Evolutionary conservation across 108 stramenopile genomes (phyloP).

Genomic region (Parietichytrium sp.): DNA sequence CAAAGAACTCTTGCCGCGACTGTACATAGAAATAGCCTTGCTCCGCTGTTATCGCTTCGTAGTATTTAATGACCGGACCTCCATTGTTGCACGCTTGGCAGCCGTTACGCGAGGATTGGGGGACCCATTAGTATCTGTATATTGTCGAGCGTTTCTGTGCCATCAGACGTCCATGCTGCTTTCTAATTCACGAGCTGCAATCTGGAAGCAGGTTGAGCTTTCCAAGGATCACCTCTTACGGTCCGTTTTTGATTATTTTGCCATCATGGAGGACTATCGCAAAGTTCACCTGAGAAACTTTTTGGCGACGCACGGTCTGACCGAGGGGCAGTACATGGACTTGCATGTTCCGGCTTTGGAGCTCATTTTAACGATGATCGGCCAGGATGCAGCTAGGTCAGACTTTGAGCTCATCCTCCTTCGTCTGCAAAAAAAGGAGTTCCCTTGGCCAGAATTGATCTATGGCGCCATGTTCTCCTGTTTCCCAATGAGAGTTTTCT

Average conservation of each 20-base stretch:
- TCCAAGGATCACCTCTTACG: no score
- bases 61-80: neutral
- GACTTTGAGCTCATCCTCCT: neutral
- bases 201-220: neutral
- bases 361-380: neutral
- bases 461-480: no score
- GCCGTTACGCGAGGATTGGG: neutral
- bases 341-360: neutral
- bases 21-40: constrained; percentile 12
- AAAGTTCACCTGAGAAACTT: neutral
- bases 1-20: constrained; percentile 5
- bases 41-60: neutral
- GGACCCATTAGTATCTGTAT: neutral
- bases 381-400: neutral
- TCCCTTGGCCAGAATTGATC: no score
- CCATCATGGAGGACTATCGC: neutral
- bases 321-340: neutral
- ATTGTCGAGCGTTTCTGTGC: neutral
- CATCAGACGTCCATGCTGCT: neutral
- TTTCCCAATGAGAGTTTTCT: no score
- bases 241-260: neutral
- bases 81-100: neutral
- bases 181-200: neutral
- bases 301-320: neutral
- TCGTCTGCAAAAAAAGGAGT: no score